Base-by-base conservation (phyloP, 2,329 filamentous ascomycete species). In the Hypoxylon sp. region DNA sequence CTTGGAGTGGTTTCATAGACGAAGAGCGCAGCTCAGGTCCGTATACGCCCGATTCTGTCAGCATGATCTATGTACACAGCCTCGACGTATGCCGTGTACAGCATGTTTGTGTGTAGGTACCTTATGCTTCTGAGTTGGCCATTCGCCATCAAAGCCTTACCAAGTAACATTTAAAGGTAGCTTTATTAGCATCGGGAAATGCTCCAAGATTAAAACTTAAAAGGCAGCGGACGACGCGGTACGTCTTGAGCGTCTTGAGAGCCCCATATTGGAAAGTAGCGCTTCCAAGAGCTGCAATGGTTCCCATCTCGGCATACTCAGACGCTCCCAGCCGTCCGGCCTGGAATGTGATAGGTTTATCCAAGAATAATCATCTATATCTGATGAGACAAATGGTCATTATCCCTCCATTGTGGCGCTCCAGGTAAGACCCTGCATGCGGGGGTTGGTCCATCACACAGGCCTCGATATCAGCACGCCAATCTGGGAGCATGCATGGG, bases 401-500 rank as follows among this genome's bases (percentile, higher is more conserved):
- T 28, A 60, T 58, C 43, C 19, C 46, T 61, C 43, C 38, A 49
- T 51, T 57, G 36, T 58, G 32, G 46, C 6, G 41, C 63, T 45
- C 63, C 13, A 51, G 56, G 62, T 51, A 53, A 67, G 60, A 63
- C 65, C 63, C 62, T 65, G 68, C 61, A 65, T 65, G 70, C 67
- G 65, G 68, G 68, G 70, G 62, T 58, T 41, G 53, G 46, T 28
- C 55, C 30, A 57, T 70, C 60, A 56, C 60, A 60, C 30, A 64
- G 51, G 50, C 38, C 50, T 53, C 23, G 63, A 69, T 67, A 64
- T 63, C 38, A 65, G 50, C 19, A 58, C 60, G 41, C 66, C 60
- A 67, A 63, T 55, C 57, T 36, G 60, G 51, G 60, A n/a, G 50
- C 43, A 43, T 59, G 52, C 30, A 45, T 62, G 68, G 61, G 58